Percentiles rank a stretch among this genome's conserved stretches.
These are phyloP conservation scores for Chamaecrista fasciculata DNA, from an alignment of 306 rosid genomes.

Conservation along the genomic window DNA sequence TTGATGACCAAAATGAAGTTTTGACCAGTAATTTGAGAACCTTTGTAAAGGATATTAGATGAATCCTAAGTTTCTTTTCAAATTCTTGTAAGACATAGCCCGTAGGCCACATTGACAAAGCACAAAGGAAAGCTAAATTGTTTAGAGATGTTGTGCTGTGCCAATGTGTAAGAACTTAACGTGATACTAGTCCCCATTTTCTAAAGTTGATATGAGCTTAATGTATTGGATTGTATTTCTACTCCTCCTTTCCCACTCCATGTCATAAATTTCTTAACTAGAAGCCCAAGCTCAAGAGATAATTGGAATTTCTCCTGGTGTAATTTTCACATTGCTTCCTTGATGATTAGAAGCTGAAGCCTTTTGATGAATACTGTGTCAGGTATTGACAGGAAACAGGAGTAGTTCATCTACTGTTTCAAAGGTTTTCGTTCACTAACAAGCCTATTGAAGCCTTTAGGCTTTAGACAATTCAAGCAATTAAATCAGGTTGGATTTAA, in stretches of 20 bases:
- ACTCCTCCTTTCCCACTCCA: not conserved
- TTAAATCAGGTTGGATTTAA: too few relatives aligned
- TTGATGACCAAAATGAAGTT: too few relatives aligned
- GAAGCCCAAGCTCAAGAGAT: not conserved
- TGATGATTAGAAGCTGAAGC: not conserved
- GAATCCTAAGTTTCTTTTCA: not conserved
- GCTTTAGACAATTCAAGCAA: too few relatives aligned
- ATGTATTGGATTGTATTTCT: not conserved
- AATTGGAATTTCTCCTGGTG: not conserved
- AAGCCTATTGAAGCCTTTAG: too few relatives aligned
- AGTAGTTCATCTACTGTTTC: not conserved
- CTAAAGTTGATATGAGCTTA: not conserved
- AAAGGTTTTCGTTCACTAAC: not conserved
- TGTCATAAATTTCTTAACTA: not conserved
- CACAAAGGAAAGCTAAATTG: not conserved
- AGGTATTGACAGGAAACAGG: not conserved
- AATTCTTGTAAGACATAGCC: not conserved
- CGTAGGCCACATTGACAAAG: not conserved
- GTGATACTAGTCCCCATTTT: too few relatives aligned
- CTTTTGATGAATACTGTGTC: not conserved
- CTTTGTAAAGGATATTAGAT: not conserved
- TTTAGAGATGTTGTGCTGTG: not conserved
- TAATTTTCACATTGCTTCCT: not conserved
- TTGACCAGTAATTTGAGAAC: not conserved
- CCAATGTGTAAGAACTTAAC: too few relatives aligned